Conservation (phyloP, 352 stramenopile species). For the Aphanomyces invadans region DNA sequence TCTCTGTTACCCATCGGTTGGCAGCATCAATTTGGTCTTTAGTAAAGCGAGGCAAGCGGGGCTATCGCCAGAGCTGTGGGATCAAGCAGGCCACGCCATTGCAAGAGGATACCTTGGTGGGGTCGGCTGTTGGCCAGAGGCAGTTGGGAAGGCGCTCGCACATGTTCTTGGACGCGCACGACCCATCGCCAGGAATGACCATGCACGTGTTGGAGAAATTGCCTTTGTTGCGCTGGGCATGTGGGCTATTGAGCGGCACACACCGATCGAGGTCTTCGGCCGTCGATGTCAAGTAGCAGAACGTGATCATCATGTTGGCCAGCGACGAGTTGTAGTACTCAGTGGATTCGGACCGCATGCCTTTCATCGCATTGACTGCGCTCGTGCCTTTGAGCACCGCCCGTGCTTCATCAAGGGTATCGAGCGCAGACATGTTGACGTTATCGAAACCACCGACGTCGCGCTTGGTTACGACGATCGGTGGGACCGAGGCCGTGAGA, state of each 20-base stretch:
- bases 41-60: conserved; percentile 49
- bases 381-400: conserved; percentile 61
- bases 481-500: conserved; percentile 44
- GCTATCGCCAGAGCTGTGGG: conserved; percentile 4
- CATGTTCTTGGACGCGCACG: conserved; percentile 47
- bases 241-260: conserved; percentile 37
- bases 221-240: conserved; percentile 39
- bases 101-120: background rate
- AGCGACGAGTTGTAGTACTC: conserved; percentile 66
- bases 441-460: conserved; percentile 33
- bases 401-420: conserved; percentile 62
- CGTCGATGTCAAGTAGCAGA: conserved; percentile 50
- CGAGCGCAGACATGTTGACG: conserved; percentile 33
- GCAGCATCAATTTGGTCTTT: conserved; percentile 44
- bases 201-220: conserved; percentile 44
- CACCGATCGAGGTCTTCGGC: conserved; percentile 48
- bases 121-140: conserved; percentile 60
- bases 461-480: conserved; percentile 22
- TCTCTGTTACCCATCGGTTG: conserved; percentile 52
- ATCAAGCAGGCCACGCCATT: background rate
- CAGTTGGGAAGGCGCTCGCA: conserved; percentile 73
- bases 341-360: conserved; percentile 58
- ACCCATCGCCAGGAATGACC: conserved; percentile 36
- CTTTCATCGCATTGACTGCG: conserved; percentile 52
- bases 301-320: conserved; percentile 54